Evolutionary conservation across 768 basidiomycete species (phyloP).

Genomic region (Pleurotus eryngii): DNA sequence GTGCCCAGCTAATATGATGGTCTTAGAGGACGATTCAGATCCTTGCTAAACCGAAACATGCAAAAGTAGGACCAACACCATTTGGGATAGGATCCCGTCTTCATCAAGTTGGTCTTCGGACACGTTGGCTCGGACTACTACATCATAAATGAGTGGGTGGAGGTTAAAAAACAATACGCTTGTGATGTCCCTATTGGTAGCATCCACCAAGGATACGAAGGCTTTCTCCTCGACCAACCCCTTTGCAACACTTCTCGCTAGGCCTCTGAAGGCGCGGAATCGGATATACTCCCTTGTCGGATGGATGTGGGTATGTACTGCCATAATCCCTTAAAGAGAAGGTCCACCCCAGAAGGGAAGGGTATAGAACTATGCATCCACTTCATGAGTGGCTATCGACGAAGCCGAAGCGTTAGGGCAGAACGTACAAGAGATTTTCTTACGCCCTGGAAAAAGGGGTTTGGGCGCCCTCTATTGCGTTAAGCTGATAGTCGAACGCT

Average conservation of each 20-base stretch:
- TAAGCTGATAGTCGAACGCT: constrained; percentile 34
- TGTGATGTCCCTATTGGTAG: constrained; percentile 25
- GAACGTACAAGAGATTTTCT: constrained; percentile 18
- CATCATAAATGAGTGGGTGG: background rate
- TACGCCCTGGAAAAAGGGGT: constrained; percentile 17
- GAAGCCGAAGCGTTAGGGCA: constrained; percentile 16
- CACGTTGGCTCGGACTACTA: constrained; percentile 16
- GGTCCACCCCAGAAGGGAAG: background rate
- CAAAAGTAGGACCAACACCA: constrained; percentile 11
- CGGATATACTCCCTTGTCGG: background rate
- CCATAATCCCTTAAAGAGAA: constrained; percentile 16
- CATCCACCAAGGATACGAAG: background rate
- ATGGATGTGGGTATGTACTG: background rate
- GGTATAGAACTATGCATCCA: constrained; percentile 9
- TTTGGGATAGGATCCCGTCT: constrained; percentile 27
- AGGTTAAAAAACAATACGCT: constrained; percentile 24
- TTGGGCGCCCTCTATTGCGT: constrained; percentile 19
- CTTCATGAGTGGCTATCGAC: constrained; percentile 13
- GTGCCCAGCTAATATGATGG: constrained; percentile 24
- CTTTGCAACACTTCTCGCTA: constrained; percentile 2
- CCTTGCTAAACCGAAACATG: too few species aligned
- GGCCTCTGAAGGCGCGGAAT: background rate
- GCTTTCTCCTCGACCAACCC: background rate
- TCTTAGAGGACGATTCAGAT: background rate
- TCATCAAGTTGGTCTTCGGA: constrained; percentile 11